Conservation (phyloP, 2,329 filamentous ascomycete species). For the Penicillium aurantiogriseum region DNA sequence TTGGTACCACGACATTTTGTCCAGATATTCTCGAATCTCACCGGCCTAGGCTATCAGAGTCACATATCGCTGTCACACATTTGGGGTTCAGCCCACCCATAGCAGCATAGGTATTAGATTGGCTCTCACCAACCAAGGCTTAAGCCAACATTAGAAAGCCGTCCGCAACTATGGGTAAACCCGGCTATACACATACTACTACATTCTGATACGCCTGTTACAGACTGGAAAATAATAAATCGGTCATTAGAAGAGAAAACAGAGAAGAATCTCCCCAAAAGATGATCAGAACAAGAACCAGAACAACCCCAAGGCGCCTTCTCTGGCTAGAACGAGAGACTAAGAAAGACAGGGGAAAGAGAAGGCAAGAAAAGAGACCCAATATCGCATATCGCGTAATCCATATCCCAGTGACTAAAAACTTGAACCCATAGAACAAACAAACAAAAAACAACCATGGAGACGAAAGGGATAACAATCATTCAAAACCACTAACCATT, state of each 20-base stretch:
- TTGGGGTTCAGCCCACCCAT: background rate
- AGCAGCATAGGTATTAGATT: background rate
- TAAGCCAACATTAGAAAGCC: background rate
- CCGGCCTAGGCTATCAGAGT: background rate
- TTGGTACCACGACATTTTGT: background rate
- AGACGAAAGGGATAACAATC: background rate
- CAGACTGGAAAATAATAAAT: background rate
- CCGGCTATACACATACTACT: background rate
- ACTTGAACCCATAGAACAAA: conserved; percentile 14
- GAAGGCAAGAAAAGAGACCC: conserved; percentile 7
- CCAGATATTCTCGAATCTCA: background rate
- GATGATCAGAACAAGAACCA: conserved; percentile 7
- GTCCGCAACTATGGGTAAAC: background rate
- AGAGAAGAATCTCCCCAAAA: conserved; percentile 1
- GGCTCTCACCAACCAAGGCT: background rate
- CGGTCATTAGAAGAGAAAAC: conserved; percentile 5
- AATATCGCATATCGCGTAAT: conserved; percentile 24
- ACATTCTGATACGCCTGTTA: background rate
- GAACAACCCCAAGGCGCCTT: conserved; percentile 20
- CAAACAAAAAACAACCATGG: background rate
- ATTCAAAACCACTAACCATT: background rate
- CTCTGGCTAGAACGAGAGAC: conserved; percentile 27
- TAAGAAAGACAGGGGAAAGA: conserved; percentile 16
- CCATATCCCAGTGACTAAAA: conserved; percentile 21
- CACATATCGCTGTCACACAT: too few relatives aligned